Percentiles rank a stretch among this genome's conserved stretches.
These are phyloP conservation scores for Fagopyrum esculentum DNA, from an alignment of 148 eudicot species.

Conservation along the genomic window DNA sequence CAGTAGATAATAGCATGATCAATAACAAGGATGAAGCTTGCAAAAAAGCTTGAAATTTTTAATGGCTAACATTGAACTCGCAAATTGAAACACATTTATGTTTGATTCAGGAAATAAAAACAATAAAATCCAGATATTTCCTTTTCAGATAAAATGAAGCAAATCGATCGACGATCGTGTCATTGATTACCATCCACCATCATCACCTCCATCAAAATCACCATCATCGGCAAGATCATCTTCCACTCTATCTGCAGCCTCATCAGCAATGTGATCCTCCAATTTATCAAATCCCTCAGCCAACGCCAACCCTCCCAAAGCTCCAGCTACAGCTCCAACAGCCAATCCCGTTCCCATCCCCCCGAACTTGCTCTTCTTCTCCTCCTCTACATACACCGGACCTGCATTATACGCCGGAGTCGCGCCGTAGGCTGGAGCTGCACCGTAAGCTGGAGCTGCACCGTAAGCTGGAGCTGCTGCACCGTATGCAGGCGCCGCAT, in stretches of 20 bases:
- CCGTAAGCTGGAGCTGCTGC: conserved; percentile 10
- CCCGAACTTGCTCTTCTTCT: conserved; percentile 57
- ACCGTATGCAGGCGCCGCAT: background rate
- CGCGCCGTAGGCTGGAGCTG: background rate
- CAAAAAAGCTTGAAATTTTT: no score
- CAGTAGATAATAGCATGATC: no score
- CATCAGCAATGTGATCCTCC: conserved; percentile 64
- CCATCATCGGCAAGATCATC: conserved; percentile 44
- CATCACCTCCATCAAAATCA: conserved; percentile 29
- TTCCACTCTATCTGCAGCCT: conserved; percentile 61
- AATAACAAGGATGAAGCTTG: no score
- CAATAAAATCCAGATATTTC: background rate
- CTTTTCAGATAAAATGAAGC: background rate
- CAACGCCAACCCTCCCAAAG: conserved; percentile 66
- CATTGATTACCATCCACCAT: conserved; percentile 28
- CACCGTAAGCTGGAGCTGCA: conserved; percentile 25
- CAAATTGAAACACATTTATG: no score
- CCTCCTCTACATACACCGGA: conserved; percentile 14
- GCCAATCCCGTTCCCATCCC: conserved; percentile 90
- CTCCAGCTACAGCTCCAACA: conserved; percentile 82
- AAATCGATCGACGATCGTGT: background rate
- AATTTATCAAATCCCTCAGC: conserved; percentile 57
- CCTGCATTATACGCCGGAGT: conserved; percentile 7
- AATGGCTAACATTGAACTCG: no score
- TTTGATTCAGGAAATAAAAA: background rate